Evolutionary conservation across 352 stramenopile genomes (phyloP), one percentile per base, ranked within the genome.

Genomic region (Albugo candida): DNA sequence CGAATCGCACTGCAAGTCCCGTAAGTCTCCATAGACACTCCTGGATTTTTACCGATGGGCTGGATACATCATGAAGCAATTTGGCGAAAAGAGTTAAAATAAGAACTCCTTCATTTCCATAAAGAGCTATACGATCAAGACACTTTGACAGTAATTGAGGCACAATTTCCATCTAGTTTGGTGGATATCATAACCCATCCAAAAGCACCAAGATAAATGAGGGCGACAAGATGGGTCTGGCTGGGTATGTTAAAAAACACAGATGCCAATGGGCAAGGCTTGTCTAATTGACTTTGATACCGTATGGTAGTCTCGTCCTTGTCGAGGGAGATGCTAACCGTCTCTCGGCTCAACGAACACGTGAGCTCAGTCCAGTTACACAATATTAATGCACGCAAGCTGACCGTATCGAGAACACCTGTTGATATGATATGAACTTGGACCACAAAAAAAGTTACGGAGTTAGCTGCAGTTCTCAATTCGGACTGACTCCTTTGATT

Each of bases 271-370:
- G 42, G 50, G 69, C 77, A 87, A 64, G 79, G 74, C 77, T 86
- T 86, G n/a, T n/a, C n/a, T n/a, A 89, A 86, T 74, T 75, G 49
- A 68, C 46, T 65, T 58, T 62, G 55, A 48, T 24, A 24, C 38
- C 20, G 57, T 83, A 82, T 68, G 66, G 82, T 86, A 85, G 82
- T 93, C 80, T 77, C 80, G 80, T 93, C 80, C 80, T 93, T 93
- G 79, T 91, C 80, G 78, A 93, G 80, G 80, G 80, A 92, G 80
- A 93, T 93, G 80, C 80, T 93, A 93, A 93, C 80, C 77, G 61
- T 93, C 80, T n/a, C n/a, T 93, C 80, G 80, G 77, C 71, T 93
- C 80, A 93, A 92, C 80, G 77, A 88, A 93, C 80, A 93, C 80
- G 53, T n/a, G n/a, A n/a, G n/a, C n/a, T n/a, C n/a, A n/a, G n/a